Conservation (phyloP, 148 eudicot species). For the Rhododendron mucronatum region DNA sequence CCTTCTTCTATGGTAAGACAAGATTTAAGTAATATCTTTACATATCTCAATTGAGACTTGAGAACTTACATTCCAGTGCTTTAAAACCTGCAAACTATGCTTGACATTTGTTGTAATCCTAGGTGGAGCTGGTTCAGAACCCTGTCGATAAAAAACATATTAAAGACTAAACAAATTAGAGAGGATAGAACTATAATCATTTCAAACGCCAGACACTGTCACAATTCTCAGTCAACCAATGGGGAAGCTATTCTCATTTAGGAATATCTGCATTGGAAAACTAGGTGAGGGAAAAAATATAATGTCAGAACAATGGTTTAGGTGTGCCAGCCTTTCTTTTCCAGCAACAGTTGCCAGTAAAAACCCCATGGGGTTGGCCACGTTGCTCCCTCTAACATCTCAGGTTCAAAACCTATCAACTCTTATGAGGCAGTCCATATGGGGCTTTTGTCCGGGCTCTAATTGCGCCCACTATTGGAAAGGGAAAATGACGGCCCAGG, state of each 20-base stretch:
- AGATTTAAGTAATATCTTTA: background rate
- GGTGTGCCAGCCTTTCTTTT: background rate
- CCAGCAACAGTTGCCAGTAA: background rate
- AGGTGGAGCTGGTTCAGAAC: conserved; percentile 62
- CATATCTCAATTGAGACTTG: background rate
- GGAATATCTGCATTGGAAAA: background rate
- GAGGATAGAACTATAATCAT: background rate
- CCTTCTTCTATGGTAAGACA: conserved; percentile 2
- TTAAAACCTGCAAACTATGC: conserved; percentile 83
- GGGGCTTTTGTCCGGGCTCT: background rate
- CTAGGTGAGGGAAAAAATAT: background rate
- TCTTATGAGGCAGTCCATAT: background rate
- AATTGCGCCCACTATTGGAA: background rate
- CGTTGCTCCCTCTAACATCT: background rate
- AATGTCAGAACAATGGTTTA: background rate
- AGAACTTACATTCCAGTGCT: conserved; percentile 69
- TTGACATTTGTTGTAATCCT: conserved; percentile 94
- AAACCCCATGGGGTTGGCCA: background rate
- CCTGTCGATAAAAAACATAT: conserved; percentile 34
- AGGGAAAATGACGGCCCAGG: too few species aligned
- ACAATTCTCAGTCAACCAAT: background rate
- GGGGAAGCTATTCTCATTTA: background rate
- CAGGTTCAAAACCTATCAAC: background rate
- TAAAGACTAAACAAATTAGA: background rate
- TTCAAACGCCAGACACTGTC: background rate